Conservation (phyloP, 129 eudicot species). For the Logfia minima region DNA sequence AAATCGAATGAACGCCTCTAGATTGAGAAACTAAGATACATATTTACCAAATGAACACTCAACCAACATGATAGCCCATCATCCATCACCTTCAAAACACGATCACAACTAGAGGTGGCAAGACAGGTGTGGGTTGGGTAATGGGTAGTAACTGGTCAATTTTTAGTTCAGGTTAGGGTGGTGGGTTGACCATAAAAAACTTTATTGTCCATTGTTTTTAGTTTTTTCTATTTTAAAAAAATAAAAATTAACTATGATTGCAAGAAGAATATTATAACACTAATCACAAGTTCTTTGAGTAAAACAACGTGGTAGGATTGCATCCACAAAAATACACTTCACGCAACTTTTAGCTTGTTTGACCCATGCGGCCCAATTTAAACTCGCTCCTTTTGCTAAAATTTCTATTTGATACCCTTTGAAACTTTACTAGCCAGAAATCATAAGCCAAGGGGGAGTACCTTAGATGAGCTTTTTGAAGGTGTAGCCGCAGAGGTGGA, state of each 20-base stretch:
- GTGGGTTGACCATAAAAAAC: too few species aligned
- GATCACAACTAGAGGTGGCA: too few species aligned
- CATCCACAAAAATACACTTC: not conserved
- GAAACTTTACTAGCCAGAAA: not conserved
- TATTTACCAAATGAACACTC: not conserved
- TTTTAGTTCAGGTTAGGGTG: too few species aligned
- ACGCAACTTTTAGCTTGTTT: not conserved
- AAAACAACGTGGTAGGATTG: not conserved
- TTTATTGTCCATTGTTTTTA: too few species aligned
- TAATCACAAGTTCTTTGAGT: too few species aligned
- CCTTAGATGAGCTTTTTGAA: constrained; percentile 79
- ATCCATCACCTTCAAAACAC: too few species aligned
- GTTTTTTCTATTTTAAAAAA: too few species aligned
- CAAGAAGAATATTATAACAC: not conserved
- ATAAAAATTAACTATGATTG: not conserved
- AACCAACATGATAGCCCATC: too few species aligned
- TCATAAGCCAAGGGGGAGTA: constrained; percentile 20
- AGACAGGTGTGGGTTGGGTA: too few species aligned
- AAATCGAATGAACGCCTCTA: not conserved
- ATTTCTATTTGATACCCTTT: not conserved
- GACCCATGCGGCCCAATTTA: not conserved
- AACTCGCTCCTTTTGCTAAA: not conserved
- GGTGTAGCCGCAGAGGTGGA: constrained; percentile 52
- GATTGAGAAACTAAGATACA: not conserved
- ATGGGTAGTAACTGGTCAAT: too few species aligned